phyloP scores from a whole-genome alignment of 2,329 filamentous ascomycete genomes.

The Xylariaceae sp. region DNA sequence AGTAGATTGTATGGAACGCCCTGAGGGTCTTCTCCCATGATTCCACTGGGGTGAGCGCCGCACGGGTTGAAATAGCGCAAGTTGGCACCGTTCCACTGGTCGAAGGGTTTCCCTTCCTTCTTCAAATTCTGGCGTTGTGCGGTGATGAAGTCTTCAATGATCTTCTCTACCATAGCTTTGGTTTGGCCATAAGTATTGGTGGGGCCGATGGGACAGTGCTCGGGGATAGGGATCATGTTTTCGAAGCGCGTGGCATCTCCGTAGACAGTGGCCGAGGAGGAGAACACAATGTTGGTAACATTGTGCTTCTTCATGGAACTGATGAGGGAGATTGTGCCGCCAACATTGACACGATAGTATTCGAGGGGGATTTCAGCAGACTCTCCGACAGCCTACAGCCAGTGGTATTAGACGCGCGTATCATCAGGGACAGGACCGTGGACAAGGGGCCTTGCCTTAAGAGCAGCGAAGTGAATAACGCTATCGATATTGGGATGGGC shows the following conservation, averaged over 20 bases:
- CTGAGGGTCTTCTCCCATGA: constrained; percentile 98
- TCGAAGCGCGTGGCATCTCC: constrained; percentile 93
- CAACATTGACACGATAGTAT: constrained; percentile 97
- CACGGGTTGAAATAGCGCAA: constrained; percentile 98
- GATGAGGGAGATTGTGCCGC: constrained; percentile 83
- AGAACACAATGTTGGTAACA: constrained; percentile 97
- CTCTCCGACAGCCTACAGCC: constrained; percentile 80
- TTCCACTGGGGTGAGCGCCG: constrained; percentile 86
- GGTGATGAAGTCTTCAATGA: constrained; percentile 87
- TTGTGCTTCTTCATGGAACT: constrained; percentile 83
- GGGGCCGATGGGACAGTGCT: constrained; percentile 90
- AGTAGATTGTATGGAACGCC: constrained; percentile 95
- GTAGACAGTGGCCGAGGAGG: constrained; percentile 95
- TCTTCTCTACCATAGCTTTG: constrained; percentile 84
- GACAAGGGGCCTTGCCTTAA: constrained; percentile 63
- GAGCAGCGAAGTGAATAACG: constrained; percentile 96
- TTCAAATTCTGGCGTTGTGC: constrained; percentile 78
- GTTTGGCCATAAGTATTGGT: constrained; percentile 98
- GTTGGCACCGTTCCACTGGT: constrained; percentile 89
- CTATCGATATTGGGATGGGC: constrained; percentile 93
- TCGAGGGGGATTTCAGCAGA: constrained; percentile 90
- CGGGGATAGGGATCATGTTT: constrained; percentile 98
- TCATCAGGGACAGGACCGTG: neutral
- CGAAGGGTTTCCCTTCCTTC: constrained; percentile 72
- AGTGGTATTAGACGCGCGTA: constrained; percentile 13